phyloP scores from a whole-genome alignment of 2,329 filamentous ascomycete species.

The Hymenoscyphus scutula region DNA sequence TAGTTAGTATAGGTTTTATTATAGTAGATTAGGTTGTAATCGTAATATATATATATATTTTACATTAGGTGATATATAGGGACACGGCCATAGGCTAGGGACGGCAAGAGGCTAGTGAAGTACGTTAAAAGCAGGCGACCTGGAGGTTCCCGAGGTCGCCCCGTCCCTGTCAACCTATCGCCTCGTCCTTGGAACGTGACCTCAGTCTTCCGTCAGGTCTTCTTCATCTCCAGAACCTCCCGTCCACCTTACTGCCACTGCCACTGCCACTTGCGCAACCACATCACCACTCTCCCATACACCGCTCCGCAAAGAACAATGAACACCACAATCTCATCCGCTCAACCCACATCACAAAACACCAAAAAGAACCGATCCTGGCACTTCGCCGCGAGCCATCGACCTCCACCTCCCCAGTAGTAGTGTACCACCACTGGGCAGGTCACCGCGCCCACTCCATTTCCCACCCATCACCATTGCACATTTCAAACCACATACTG shows the following conservation, averaged over 20 bases:
- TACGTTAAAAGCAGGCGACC: too few species aligned
- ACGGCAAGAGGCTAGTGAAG: too few species aligned
- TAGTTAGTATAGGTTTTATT: too few species aligned
- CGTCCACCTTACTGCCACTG: neutral
- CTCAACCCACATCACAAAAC: constrained; percentile 20
- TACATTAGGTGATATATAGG: too few species aligned
- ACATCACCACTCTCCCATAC: constrained; percentile 6
- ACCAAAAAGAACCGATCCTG: constrained; percentile 21
- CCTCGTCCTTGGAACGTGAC: too few species aligned
- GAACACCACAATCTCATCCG: constrained; percentile 27
- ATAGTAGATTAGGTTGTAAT: too few species aligned
- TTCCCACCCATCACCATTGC: neutral
- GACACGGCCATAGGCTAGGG: too few species aligned
- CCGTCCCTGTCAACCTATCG: too few species aligned
- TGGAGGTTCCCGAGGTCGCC: too few species aligned
- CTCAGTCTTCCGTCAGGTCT: neutral
- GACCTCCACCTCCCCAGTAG: constrained; percentile 26
- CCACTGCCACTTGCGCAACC: constrained; percentile 1
- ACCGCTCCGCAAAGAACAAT: constrained; percentile 26
- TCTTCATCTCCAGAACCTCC: neutral
- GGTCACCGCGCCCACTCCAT: too few species aligned
- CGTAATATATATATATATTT: too few species aligned
- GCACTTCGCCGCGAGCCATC: constrained; percentile 25
- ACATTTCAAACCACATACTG: constrained; percentile 1
- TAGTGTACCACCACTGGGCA: too few species aligned